Base-by-base conservation (phyloP, 2,329 filamentous ascomycete species). In the Calycina marina region DNA sequence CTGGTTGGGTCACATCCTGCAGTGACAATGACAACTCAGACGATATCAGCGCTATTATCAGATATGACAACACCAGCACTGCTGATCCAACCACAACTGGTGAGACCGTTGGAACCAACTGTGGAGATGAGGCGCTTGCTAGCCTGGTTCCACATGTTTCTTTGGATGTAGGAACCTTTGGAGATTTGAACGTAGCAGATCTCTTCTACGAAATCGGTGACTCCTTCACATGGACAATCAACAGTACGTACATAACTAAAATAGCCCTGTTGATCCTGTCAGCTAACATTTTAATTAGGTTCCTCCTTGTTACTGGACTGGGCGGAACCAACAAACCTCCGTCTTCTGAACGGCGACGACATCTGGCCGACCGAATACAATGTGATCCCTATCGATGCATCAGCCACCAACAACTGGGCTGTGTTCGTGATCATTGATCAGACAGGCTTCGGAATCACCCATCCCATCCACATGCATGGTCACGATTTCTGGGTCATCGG, bases 11-110 rank as follows among this genome's bases (percentile, higher is more conserved):
- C 30, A 68, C 65, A 3, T 45, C 69, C 1, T 78, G 75, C 0
- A 67, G 63, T 3, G 58, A 78, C 27, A 63, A 77, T 28, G 44
- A 57, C 4, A 62, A 75, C 29, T 59, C 77, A 41, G 57, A 56
- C 2, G 53, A 55, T 47, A 38, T 58, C 55, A 49, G 53, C 30
- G 39, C 49, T 50, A 43, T 61, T 8, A 48, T 63, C 28, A 55
- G 57, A 37, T 63, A 62, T 11, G 41, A 60, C 5, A 42, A 52
- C 12, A 49, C 39, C 24, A 52, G 53, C 25, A 53, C 50, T 13
- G 40, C 47, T 10, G 39, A 52, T 22, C 52, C 53, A 17, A 49
- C 43, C 8, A 44, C 45, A 4, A 47, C 31, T 1, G 47, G 40
- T 29, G 34, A 44, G 4, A 41, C 42, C 3, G 33, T 39, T 2